These are phyloP conservation scores for Pisolithus thermaeus DNA, from an alignment of 1,284 basidiomycete genomes.

Conservation along the genomic window DNA sequence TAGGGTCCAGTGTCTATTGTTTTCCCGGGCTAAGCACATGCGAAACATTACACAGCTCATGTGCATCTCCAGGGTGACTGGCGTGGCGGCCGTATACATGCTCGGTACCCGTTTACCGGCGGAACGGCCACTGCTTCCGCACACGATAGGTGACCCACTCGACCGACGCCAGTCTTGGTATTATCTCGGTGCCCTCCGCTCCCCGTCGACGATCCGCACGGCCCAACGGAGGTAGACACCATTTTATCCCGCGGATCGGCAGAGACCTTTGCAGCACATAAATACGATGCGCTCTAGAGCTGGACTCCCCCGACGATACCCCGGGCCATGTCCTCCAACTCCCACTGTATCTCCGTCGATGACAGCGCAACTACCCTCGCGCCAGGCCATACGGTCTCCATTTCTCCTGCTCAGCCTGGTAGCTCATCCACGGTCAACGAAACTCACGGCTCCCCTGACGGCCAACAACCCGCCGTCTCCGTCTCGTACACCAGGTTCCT, in stretches of 20 bases:
- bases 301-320: neutral
- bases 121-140: no score
- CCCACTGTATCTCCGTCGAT: constrained; percentile 27
- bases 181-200: no score
- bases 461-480: constrained; percentile 20
- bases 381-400: neutral
- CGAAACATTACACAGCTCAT: no score
- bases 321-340: constrained; percentile 24
- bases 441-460: neutral
- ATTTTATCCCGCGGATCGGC: neutral
- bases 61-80: no score
- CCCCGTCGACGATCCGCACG: no score
- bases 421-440: neutral
- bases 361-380: constrained; percentile 19
- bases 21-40: no score
- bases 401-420: neutral
- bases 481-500: constrained; percentile 27
- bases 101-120: no score
- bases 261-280: neutral
- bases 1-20: no score
- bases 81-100: no score
- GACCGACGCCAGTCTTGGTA: no score
- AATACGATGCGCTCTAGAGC: neutral
- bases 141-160: no score
- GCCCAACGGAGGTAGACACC: no score